Conservation (phyloP, 2,329 filamentous ascomycete species). For the Trichoderma sp. region DNA sequence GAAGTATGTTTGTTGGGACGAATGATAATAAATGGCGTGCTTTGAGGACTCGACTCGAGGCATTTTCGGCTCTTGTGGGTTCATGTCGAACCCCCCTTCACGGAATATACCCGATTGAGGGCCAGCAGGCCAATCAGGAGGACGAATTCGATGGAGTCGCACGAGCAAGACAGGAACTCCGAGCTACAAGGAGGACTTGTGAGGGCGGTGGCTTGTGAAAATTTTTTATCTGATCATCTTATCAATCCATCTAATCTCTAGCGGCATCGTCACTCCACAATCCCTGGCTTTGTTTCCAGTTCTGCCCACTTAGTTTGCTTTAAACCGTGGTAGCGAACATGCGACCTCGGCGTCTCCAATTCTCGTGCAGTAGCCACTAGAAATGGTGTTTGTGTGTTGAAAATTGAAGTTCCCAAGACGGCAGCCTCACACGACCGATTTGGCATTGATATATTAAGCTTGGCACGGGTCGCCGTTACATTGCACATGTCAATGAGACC, state of each 20-base stretch:
- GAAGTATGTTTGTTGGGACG: neutral
- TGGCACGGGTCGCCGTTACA: neutral
- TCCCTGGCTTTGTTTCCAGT: neutral
- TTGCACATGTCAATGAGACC: neutral
- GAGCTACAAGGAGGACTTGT: neutral
- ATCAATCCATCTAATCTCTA: conserved; percentile 20
- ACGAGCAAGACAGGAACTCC: neutral
- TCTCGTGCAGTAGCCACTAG: neutral
- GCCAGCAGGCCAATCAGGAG: conserved; percentile 7
- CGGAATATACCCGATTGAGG: neutral
- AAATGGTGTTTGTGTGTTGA: neutral
- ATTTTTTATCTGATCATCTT: conserved; percentile 22
- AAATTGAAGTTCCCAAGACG: neutral
- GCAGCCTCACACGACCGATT: neutral
- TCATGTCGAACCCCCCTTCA: neutral
- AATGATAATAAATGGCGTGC: conserved; percentile 16
- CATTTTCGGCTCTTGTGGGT: conserved; percentile 12
- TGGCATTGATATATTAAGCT: neutral
- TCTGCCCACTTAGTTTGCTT: conserved; percentile 4
- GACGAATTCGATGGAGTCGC: neutral
- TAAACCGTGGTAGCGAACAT: neutral
- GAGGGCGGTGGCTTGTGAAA: neutral
- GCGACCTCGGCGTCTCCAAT: conserved; percentile 12
- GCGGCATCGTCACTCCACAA: conserved; percentile 6
- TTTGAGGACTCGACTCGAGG: conserved; percentile 1